A percentile compares a stretch with the other conserved stretches of the same genome.
phyloP scores from a whole-genome alignment of 768 basidiomycete genomes.

The Lactifluus volemus region DNA sequence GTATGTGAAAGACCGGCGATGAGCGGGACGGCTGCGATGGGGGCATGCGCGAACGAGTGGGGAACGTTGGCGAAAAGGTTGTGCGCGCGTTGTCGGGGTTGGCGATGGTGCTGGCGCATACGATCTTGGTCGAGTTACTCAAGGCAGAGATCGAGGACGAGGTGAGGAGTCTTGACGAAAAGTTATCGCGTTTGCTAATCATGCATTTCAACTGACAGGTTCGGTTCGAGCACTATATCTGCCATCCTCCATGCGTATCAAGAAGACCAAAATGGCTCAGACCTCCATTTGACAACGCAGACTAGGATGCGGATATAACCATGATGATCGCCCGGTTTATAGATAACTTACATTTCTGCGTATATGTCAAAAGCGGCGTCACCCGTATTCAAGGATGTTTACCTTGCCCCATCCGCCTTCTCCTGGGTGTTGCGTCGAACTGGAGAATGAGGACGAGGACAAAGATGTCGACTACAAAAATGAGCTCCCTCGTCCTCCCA shows the following conservation, averaged over 20 bases:
- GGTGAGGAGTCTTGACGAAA: neutral
- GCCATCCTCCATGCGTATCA: neutral
- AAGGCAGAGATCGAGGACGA: slow-evolving; percentile 4
- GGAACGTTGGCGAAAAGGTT: neutral
- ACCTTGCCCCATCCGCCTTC: too few relatives aligned
- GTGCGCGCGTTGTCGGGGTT: neutral
- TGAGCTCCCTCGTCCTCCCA: too few relatives aligned
- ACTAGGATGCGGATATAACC: too few relatives aligned
- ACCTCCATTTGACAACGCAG: too few relatives aligned
- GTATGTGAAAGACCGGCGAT: neutral
- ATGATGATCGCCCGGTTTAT: too few relatives aligned
- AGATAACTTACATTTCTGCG: too few relatives aligned
- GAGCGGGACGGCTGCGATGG: neutral
- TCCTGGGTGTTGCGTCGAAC: too few relatives aligned
- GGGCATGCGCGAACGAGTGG: neutral
- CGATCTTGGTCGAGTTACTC: neutral
- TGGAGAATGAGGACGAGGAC: too few relatives aligned
- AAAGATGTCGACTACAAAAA: too few relatives aligned
- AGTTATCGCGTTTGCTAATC: neutral
- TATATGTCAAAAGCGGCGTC: too few relatives aligned
- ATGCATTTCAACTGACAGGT: neutral
- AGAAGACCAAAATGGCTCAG: too few relatives aligned
- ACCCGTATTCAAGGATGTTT: too few relatives aligned
- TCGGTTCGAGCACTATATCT: neutral
- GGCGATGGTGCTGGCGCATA: slow-evolving; percentile 1